Base-by-base conservation (phyloP, 1,284 basidiomycete genomes). In the Irpex sp. region DNA sequence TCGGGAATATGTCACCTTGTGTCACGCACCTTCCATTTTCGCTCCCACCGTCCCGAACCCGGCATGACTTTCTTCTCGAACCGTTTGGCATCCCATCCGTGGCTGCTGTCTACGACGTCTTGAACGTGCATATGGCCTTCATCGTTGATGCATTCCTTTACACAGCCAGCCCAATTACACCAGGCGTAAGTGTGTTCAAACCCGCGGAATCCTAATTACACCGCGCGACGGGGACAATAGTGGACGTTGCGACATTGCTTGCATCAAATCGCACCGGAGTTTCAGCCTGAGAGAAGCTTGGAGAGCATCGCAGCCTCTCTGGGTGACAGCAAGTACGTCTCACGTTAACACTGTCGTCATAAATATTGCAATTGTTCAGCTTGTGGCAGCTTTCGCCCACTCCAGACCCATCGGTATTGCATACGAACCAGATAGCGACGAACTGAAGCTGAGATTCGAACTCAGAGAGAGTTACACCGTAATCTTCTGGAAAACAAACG, bases 1-100 rank as follows among this genome's bases (percentile, higher is more conserved):
- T 61, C 54, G 60, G 60, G 60, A 35, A 56, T 46, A 9, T 59
- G 63, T 65, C 63, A 65, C 57, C 35, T 57, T 46, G 26, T 59
- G 63, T 65, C 63, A 65, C 57, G 46, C 60, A 53, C 46, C 49
- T 51, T 46, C 53, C 53, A 55, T 55, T 55, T 35, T 21, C 13
- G 31, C 26, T 17, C 53, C 13, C 53, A 31, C 31, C 53, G 33
- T 55, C n/a, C 53, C 49, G 49, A 50, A 17, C 17, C 17, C 49
- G 49, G 49, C 49, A 21, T 17, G 17, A 19, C n/a, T 50, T n/a
- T 17, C 49, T 17, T n/a, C 49, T n/a, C 15, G 19, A 50, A 21
- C 15, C 49, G 11, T 50, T n/a, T 50, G 49, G n/a, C 49, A 50
- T 8, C 2, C 9, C 11, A 46, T 13, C n/a, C 11, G 43, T 13